A percentile compares a stretch with the other conserved stretches of the same genome.
These are phyloP conservation scores for Saraca asoca DNA, from an alignment of 331 rosid genomes.

Conservation along the genomic window DNA sequence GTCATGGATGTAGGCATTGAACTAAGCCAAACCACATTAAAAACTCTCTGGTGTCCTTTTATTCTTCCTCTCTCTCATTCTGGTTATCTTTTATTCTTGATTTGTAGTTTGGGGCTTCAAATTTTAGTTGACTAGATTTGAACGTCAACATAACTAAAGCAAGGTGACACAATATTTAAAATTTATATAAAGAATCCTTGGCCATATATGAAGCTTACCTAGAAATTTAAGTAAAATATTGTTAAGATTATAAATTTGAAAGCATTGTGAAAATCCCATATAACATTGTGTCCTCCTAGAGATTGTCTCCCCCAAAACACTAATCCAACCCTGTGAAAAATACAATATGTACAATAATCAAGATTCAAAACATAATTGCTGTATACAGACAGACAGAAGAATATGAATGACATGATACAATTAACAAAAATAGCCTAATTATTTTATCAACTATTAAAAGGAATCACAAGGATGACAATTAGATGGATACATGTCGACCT, in stretches of 20 bases:
- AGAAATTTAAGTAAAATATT: constrained; percentile 84
- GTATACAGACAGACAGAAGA: neutral
- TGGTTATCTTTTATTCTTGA: no score
- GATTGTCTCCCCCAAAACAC: constrained; percentile 98
- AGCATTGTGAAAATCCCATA: constrained; percentile 87
- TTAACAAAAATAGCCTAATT: neutral
- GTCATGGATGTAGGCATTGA: no score
- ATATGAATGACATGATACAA: neutral
- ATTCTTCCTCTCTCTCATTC: no score
- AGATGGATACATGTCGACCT: constrained; percentile 45
- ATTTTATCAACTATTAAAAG: neutral
- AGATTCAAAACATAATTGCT: constrained; percentile 24
- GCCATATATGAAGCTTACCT: constrained; percentile 49
- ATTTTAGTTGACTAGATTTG: no score
- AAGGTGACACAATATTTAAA: constrained; percentile 1
- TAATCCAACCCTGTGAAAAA: constrained; percentile 74
- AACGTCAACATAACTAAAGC: constrained; percentile 14
- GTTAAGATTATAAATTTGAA: constrained; percentile 74
- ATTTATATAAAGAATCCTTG: neutral
- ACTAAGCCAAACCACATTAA: no score
- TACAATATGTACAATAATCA: neutral
- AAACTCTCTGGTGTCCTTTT: no score
- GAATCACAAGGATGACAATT: constrained; percentile 8
- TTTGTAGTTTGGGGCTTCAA: no score
- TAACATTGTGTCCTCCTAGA: constrained; percentile 97